These are phyloP conservation scores for Claviceps sp. DNA, from an alignment of 2,329 filamentous ascomycete genomes.

Conservation along the genomic window DNA sequence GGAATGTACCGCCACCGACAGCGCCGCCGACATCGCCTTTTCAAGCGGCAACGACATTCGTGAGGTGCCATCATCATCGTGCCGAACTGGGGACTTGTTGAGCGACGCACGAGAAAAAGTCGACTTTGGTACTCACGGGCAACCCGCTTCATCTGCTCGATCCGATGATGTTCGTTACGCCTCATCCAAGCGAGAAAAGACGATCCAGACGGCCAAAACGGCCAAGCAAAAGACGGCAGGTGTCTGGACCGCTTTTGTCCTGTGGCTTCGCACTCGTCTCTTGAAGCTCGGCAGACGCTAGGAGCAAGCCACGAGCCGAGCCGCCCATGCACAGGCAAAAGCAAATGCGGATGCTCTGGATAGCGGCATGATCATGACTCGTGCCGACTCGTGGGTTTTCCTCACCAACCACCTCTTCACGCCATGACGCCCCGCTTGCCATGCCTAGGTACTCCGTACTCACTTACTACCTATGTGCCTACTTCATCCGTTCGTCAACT, in stretches of 20 bases:
- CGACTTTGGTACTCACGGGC: constrained; percentile 16
- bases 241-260: constrained; percentile 48
- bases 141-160: constrained; percentile 14
- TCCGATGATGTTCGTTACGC: constrained; percentile 32
- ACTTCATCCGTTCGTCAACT: too few species aligned
- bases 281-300: constrained; percentile 28
- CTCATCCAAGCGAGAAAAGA: constrained; percentile 26
- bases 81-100: constrained; percentile 14
- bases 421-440: not conserved
- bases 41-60: constrained; percentile 19
- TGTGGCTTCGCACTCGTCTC: constrained; percentile 47
- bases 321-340: not conserved
- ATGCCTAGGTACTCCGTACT: too few species aligned
- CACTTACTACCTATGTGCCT: too few species aligned
- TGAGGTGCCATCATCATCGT: constrained; percentile 9
- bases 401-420: not conserved
- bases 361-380: not conserved
- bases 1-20: constrained; percentile 17
- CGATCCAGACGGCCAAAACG: constrained; percentile 34
- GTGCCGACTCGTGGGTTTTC: not conserved
- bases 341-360: not conserved
- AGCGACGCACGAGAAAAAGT: constrained; percentile 26
- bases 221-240: constrained; percentile 48
- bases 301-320: constrained; percentile 11
- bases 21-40: constrained; percentile 19